phyloP scores from a whole-genome alignment of 2,329 filamentous ascomycete genomes.

The Rachicladosporium sp. region DNA sequence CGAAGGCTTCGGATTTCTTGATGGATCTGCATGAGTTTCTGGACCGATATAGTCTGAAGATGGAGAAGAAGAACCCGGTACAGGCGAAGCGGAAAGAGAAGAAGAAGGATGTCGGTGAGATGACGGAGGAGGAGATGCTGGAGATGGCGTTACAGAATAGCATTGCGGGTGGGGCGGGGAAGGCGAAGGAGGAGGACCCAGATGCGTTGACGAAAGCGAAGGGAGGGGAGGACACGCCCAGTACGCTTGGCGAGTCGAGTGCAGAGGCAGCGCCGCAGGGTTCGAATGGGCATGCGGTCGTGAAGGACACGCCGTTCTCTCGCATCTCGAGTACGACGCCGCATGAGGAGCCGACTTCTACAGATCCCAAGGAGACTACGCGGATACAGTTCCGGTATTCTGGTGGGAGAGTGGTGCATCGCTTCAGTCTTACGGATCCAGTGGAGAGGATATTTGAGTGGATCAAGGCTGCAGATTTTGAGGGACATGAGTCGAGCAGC shows the following conservation, averaged over 20 bases:
- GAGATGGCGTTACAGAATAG: conserved; percentile 89
- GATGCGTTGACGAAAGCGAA: conserved; percentile 66
- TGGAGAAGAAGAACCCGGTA: conserved; percentile 85
- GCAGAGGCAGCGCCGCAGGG: conserved; percentile 12
- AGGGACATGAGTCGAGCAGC: conserved; percentile 61
- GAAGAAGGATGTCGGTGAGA: conserved; percentile 62
- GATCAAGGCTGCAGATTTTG: conserved; percentile 78
- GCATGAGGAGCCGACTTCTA: conserved; percentile 61
- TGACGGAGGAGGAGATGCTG: conserved; percentile 97
- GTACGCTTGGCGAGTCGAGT: neutral
- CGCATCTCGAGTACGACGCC: conserved; percentile 59
- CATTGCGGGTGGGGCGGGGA: conserved; percentile 45
- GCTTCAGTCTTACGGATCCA: conserved; percentile 65
- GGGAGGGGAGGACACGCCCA: conserved; percentile 16
- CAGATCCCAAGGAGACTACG: conserved; percentile 57
- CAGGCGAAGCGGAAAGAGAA: conserved; percentile 59
- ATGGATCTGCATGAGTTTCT: conserved; percentile 90
- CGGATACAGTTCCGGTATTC: conserved; percentile 88
- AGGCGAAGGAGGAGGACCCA: conserved; percentile 58
- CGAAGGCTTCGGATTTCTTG: conserved; percentile 66
- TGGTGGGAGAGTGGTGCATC: conserved; percentile 69
- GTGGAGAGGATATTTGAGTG: conserved; percentile 87
- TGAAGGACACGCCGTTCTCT: conserved; percentile 41
- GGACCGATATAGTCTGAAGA: conserved; percentile 86
- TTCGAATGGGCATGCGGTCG: conserved; percentile 8